These are phyloP conservation scores for Pestalotiopsis fici DNA, from an alignment of 2,329 filamentous ascomycete genomes.

Conservation along the genomic window DNA sequence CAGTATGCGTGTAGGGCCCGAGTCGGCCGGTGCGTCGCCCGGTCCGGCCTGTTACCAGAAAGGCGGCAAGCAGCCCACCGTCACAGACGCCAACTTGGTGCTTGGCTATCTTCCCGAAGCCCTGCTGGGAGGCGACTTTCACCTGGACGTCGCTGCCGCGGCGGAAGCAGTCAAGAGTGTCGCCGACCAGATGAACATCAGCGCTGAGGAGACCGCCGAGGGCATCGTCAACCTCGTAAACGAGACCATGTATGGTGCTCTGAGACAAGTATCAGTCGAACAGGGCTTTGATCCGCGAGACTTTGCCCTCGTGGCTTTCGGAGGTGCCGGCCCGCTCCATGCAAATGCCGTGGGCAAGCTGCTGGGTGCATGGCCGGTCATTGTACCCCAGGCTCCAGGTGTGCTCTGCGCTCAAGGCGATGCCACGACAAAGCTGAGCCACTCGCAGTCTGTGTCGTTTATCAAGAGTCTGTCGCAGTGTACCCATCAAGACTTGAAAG, in stretches of 20 bases:
- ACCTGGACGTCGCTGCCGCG: constrained; percentile 43
- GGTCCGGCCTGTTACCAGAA: constrained; percentile 51
- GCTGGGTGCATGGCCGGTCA: constrained; percentile 51
- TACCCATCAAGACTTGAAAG: constrained; percentile 30
- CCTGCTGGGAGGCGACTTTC: constrained; percentile 45
- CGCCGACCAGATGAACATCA: constrained; percentile 45
- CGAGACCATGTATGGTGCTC: constrained; percentile 51
- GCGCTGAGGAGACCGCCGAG: constrained; percentile 41
- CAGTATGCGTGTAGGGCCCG: constrained; percentile 49
- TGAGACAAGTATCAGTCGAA: constrained; percentile 51
- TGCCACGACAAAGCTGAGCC: constrained; percentile 48
- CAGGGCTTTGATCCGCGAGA: constrained; percentile 52
- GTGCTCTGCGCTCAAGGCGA: constrained; percentile 51
- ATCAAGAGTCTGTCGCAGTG: constrained; percentile 41
- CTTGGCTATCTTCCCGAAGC: constrained; percentile 47
- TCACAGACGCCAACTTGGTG: constrained; percentile 49
- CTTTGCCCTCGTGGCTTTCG: constrained; percentile 51
- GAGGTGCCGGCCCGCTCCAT: constrained; percentile 52
- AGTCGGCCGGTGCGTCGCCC: constrained; percentile 48
- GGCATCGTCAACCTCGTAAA: constrained; percentile 50
- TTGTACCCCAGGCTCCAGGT: constrained; percentile 50
- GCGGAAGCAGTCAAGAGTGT: constrained; percentile 39
- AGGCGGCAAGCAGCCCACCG: constrained; percentile 44
- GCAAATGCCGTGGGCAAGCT: constrained; percentile 50
- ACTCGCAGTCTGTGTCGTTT: constrained; percentile 45